Conservation (phyloP, 148 eudicot genomes). For the Amaranthus cruentus region DNA sequence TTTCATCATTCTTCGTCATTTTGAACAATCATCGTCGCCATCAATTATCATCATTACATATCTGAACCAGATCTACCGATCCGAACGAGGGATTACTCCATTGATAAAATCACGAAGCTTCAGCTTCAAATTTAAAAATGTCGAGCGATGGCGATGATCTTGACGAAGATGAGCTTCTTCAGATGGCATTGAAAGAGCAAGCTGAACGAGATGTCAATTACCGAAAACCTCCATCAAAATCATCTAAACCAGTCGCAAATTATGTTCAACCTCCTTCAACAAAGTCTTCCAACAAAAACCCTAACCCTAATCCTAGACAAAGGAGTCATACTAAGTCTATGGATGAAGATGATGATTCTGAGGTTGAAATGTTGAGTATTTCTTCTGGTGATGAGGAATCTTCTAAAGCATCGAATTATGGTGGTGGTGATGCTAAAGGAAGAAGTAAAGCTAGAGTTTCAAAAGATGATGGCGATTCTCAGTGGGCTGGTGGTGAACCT, state of each 20-base stretch:
- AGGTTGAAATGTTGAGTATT: constrained; percentile 86
- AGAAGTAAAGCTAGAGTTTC: constrained; percentile 17
- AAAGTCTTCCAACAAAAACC: constrained; percentile 21
- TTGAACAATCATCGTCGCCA: background rate
- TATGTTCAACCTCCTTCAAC: constrained; percentile 64
- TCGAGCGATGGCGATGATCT: constrained; percentile 60
- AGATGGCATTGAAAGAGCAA: constrained; percentile 88
- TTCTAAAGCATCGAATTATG: constrained; percentile 38
- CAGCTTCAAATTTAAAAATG: constrained; percentile 30
- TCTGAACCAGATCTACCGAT: background rate
- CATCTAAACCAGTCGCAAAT: constrained; percentile 60
- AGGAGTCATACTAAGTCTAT: constrained; percentile 34
- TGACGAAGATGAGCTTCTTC: constrained; percentile 95
- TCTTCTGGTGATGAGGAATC: constrained; percentile 90
- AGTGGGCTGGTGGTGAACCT: constrained; percentile 87
- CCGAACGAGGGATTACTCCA: background rate
- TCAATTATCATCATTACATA: background rate
- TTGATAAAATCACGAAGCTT: background rate
- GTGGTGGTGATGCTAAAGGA: constrained; percentile 25
- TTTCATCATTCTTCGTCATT: background rate
- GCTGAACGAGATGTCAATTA: constrained; percentile 61
- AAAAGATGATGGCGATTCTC: constrained; percentile 51
- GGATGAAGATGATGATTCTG: constrained; percentile 89
- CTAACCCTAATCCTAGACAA: constrained; percentile 22
- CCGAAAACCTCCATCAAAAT: constrained; percentile 29